Percentiles rank a stretch among this genome's conserved stretches.
Evolutionary conservation across 2,329 filamentous ascomycete genomes (phyloP).

Genomic region (Sporothrix brunneoviolacea): DNA sequence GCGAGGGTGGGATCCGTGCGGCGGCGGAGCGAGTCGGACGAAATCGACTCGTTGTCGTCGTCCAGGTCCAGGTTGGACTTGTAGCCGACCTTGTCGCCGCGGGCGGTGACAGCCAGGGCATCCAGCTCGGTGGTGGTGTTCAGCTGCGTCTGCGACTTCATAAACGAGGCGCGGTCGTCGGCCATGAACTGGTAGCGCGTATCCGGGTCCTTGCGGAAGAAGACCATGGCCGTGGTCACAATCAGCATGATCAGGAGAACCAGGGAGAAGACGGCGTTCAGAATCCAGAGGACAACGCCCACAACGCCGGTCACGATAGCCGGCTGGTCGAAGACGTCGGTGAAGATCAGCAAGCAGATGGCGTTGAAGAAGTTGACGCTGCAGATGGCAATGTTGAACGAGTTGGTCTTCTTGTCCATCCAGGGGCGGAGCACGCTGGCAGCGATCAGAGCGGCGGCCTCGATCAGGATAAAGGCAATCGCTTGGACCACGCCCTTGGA

Average conservation of each 20-base stretch:
- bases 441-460: constrained; percentile 63
- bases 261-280: constrained; percentile 71
- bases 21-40: constrained; percentile 48
- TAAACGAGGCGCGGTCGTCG: constrained; percentile 82
- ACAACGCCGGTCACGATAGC: constrained; percentile 73
- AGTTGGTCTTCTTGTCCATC: constrained; percentile 93
- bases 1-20: constrained; percentile 26
- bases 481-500: constrained; percentile 61
- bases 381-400: constrained; percentile 80
- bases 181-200: constrained; percentile 84
- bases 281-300: constrained; percentile 76
- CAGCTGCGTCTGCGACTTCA: constrained; percentile 77
- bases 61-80: constrained; percentile 59
- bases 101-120: constrained; percentile 72
- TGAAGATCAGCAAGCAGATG: constrained; percentile 75
- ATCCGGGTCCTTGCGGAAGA: constrained; percentile 80
- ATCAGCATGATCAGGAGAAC: constrained; percentile 73
- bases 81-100: constrained; percentile 63
- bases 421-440: constrained; percentile 74
- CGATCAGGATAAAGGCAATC: constrained; percentile 68
- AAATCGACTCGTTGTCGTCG: constrained; percentile 64
- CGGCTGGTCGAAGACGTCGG: constrained; percentile 72
- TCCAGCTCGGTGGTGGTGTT: constrained; percentile 68
- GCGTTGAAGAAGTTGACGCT: constrained; percentile 76
- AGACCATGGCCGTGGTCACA: constrained; percentile 56